Conservation (phyloP, 2,329 filamentous ascomycete species). For the Chaetomium strumarium region DNA sequence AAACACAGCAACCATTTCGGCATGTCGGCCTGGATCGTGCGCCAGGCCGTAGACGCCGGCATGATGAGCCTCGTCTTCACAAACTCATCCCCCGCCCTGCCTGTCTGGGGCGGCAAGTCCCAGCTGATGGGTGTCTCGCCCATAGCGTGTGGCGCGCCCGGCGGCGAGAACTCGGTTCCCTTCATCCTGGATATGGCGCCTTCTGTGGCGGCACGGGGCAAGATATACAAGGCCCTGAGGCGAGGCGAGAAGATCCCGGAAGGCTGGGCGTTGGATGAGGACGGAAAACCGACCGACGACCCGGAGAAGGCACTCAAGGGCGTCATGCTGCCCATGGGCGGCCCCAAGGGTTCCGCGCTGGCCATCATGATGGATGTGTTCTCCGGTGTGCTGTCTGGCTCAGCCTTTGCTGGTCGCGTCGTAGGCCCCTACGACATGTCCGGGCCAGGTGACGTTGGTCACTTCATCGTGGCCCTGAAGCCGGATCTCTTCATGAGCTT, state of each 20-base stretch:
- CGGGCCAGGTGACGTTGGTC: slow-evolving; percentile 63
- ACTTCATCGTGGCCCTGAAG: slow-evolving; percentile 67
- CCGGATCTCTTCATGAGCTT: slow-evolving; percentile 68
- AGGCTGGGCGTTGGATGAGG: slow-evolving; percentile 69
- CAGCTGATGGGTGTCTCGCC: slow-evolving; percentile 70
- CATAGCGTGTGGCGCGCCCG: slow-evolving; percentile 70
- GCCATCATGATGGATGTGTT: slow-evolving; percentile 88
- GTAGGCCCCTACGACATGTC: slow-evolving; percentile 70
- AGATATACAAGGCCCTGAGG: slow-evolving; percentile 64
- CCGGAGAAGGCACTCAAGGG: slow-evolving; percentile 65
- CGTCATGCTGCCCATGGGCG: slow-evolving; percentile 82
- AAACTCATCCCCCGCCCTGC: slow-evolving; percentile 66
- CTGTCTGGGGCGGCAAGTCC: slow-evolving; percentile 61
- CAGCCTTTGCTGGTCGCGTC: slow-evolving; percentile 72
- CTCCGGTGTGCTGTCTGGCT: slow-evolving; percentile 70
- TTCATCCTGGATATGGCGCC: slow-evolving; percentile 77
- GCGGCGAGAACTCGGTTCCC: slow-evolving; percentile 38
- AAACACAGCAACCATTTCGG: slow-evolving; percentile 78
- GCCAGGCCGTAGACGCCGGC: slow-evolving; percentile 65
- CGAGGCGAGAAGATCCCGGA: slow-evolving; percentile 62
- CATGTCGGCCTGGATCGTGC: slow-evolving; percentile 76
- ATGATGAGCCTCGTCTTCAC: slow-evolving; percentile 69
- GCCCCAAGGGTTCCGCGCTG: slow-evolving; percentile 72
- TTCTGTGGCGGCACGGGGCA: slow-evolving; percentile 62
- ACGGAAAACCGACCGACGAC: slow-evolving; percentile 65